Conservation (phyloP, 164 flowering plant species). For the Umbilicus rupestris region DNA sequence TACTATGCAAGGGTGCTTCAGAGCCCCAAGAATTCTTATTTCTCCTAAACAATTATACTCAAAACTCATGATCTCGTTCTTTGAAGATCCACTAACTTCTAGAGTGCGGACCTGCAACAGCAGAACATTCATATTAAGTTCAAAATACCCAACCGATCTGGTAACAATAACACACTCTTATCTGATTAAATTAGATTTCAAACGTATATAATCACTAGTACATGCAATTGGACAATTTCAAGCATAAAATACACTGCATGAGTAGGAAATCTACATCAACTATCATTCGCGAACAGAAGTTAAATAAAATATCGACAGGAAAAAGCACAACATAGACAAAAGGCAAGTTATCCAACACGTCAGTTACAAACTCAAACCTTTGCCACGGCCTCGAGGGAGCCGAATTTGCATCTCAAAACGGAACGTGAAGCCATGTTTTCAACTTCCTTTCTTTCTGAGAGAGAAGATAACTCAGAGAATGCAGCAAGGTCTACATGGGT, state of each 20-base stretch:
- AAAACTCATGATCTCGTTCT: conserved; percentile 50
- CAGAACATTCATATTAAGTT: neutral
- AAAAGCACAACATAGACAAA: neutral
- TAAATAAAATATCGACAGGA: neutral
- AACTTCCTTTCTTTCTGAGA: conserved; percentile 38
- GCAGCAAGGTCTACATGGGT: conserved; percentile 17
- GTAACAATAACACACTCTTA: neutral
- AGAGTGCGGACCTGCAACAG: conserved; percentile 60
- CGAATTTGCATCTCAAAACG: conserved; percentile 55
- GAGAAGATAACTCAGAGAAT: conserved; percentile 43
- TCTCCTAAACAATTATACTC: conserved; percentile 75
- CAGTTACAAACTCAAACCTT: conserved; percentile 37
- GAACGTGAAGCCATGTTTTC: conserved; percentile 34
- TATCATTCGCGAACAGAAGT: neutral
- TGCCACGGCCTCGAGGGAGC: conserved; percentile 57
- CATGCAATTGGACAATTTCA: neutral
- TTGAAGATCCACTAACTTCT: conserved; percentile 31
- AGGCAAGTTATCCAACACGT: neutral
- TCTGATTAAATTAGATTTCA: neutral
- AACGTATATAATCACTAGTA: neutral
- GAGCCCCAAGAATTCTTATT: conserved; percentile 63
- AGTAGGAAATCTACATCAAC: neutral
- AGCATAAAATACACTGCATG: neutral
- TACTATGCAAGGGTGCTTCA: conserved; percentile 71
- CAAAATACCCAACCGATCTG: neutral